Base-by-base conservation (phyloP, 108 stramenopile genomes). In the Chaetoceros tenuissimus region DNA sequence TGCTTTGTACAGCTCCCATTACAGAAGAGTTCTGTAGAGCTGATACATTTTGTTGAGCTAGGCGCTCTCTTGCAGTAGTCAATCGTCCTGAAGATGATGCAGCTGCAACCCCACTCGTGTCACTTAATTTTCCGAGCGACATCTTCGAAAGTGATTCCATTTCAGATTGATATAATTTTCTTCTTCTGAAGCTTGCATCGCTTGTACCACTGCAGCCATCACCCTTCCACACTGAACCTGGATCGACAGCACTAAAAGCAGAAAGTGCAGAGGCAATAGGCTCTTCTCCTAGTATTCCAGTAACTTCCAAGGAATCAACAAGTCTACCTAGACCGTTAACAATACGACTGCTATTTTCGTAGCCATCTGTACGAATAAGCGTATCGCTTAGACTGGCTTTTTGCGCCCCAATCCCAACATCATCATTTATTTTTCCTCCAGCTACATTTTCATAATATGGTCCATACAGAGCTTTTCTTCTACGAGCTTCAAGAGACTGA, bases 391-490 rank as follows among this genome's bases (percentile, higher is more conserved):
- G 59, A 13, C 77, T 73, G 19, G 82, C 69, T 60, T 87, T 85
- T 53, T 87, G 81, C 8, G 74, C 60, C 29, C 85, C 82, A 46
- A 69, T 64, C 8, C 67, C 55, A 17, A 66, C 67, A 19, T 69
- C 72, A 43, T 78, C 77, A 34, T 70, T 69, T 18, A 63, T 69
- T 17, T 77, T 60, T 18, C 89, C 89, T 27, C 79, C 71, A 20
- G 80, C 78, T 34, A 87, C 85, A 60, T 91, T 83, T 68, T 91
- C 89, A 21, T 81, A 55, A 27, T 81, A 75, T 13, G 85, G 75
- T 17, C 89, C 89, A 49, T 83, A 60, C 57, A 91, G 65, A 13
- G 89, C 89, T 40, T 62, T 72, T 28, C 81, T 70, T 51, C 89
- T 78, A 53, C 82, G 63, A 10, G 81, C 58, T 74, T 91, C 89